Conservation (phyloP, 225 moss, liverwort and hornwort genomes). For the Anthoceros angustus region DNA sequence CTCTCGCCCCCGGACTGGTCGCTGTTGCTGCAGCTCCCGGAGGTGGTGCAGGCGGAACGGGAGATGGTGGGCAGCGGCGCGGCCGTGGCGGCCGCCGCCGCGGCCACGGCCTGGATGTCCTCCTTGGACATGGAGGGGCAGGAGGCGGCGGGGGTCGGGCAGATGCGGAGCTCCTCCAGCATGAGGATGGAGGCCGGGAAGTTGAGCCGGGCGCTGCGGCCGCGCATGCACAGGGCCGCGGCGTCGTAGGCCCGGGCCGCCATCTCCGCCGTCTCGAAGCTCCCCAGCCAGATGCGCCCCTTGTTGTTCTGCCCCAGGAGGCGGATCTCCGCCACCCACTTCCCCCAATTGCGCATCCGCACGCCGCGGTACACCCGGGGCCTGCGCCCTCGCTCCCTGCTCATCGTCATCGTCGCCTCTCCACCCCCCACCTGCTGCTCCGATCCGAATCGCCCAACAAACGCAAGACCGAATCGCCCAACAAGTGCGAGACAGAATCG, state of each 20-base stretch:
- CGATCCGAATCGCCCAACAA: no score
- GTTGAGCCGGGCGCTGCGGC: neutral
- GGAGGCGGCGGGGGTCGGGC: neutral
- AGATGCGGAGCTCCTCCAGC: neutral
- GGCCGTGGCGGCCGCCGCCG: neutral
- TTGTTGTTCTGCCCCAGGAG: neutral
- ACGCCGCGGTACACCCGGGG: neutral
- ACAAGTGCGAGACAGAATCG: no score
- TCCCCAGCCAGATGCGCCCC: neutral
- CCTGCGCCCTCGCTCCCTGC: neutral
- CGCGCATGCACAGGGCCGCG: neutral
- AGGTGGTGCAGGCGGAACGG: neutral
- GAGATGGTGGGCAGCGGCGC: neutral
- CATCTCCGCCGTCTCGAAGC: conserved; percentile 2
- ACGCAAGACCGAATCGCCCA: no score
- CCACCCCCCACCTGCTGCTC: no score
- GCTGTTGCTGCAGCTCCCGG: no score
- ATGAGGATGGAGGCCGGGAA: conserved; percentile 1
- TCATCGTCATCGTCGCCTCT: no score
- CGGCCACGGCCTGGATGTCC: neutral
- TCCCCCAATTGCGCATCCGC: conserved; percentile 1
- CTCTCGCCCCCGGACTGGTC: no score
- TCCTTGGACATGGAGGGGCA: neutral
- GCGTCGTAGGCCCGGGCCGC: neutral
- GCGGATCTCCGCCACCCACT: conserved; percentile 5